These are phyloP conservation scores for Neurospora terricola DNA, from an alignment of 495 filamentous ascomycete species.

Conservation along the genomic window DNA sequence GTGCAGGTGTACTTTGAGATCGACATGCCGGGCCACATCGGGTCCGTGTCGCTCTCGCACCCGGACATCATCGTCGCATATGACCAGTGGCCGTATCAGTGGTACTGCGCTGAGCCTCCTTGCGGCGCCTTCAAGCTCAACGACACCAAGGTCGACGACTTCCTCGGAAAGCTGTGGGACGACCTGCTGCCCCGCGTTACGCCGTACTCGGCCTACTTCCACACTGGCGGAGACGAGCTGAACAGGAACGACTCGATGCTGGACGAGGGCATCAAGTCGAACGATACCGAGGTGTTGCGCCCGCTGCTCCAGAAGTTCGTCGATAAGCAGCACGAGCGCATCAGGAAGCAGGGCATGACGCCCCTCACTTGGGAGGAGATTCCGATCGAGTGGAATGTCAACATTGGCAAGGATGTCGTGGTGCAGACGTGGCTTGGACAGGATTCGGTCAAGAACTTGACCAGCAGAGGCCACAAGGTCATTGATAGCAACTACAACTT, in stretches of 20 bases:
- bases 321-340: conserved; percentile 49
- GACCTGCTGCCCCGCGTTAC: conserved; percentile 63
- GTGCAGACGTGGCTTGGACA: conserved; percentile 66
- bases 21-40: conserved; percentile 75
- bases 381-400: conserved; percentile 63
- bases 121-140: conserved; percentile 69
- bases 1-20: conserved; percentile 68
- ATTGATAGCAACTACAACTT: conserved; percentile 66
- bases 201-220: conserved; percentile 62
- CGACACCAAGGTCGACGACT: conserved; percentile 50
- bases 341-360: conserved; percentile 47
- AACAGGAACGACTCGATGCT: conserved; percentile 62
- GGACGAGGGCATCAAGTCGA: conserved; percentile 60
- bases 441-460: conserved; percentile 41
- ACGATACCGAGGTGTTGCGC: conserved; percentile 47
- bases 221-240: conserved; percentile 77
- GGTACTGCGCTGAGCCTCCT: conserved; percentile 64
- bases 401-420: conserved; percentile 48
- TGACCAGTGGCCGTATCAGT: conserved; percentile 56
- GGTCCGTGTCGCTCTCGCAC: conserved; percentile 48
- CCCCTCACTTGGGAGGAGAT: conserved; percentile 81
- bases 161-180: conserved; percentile 56
- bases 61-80: conserved; percentile 67
- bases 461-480: conserved; percentile 52
- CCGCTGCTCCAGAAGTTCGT: conserved; percentile 66